These are phyloP conservation scores for Neopestalotiopsis rosae DNA, from an alignment of 2,329 filamentous ascomycete species.

Conservation along the genomic window DNA sequence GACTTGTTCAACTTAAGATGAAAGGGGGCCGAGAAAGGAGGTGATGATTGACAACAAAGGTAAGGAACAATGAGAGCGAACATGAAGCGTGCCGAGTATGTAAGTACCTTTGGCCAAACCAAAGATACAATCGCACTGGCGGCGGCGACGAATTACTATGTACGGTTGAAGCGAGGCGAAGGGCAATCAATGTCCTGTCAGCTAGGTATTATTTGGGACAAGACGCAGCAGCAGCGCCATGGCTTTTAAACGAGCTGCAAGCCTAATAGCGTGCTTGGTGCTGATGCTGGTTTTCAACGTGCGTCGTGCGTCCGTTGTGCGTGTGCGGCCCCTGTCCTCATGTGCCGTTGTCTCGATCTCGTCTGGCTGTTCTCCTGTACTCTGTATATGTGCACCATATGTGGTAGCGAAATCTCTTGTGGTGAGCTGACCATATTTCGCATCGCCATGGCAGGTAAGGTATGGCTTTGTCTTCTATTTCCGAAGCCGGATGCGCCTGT, in stretches of 20 bases:
- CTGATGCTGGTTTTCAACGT: not conserved
- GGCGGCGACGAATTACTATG: not conserved
- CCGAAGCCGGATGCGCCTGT: too few species aligned
- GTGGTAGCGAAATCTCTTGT: not conserved
- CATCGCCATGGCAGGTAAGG: not conserved
- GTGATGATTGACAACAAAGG: not conserved
- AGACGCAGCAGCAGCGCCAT: not conserved
- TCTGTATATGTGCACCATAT: not conserved
- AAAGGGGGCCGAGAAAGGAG: not conserved
- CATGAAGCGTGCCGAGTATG: too few species aligned
- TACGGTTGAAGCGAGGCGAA: not conserved
- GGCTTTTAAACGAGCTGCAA: conserved; percentile 1
- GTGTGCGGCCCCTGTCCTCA: not conserved
- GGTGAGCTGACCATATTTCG: not conserved
- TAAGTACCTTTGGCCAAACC: too few species aligned
- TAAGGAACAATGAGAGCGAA: not conserved
- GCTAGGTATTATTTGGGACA: not conserved
- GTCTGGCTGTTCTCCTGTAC: not conserved
- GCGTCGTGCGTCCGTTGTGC: not conserved
- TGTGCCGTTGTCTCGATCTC: not conserved
- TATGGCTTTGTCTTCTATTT: too few species aligned
- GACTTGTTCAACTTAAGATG: not conserved
- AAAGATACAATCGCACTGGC: not conserved
- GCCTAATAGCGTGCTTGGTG: not conserved
- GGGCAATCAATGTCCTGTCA: not conserved